phyloP scores from a whole-genome alignment of 192 early-diverging fungal genomes.

The Cetraspora pellucida region DNA sequence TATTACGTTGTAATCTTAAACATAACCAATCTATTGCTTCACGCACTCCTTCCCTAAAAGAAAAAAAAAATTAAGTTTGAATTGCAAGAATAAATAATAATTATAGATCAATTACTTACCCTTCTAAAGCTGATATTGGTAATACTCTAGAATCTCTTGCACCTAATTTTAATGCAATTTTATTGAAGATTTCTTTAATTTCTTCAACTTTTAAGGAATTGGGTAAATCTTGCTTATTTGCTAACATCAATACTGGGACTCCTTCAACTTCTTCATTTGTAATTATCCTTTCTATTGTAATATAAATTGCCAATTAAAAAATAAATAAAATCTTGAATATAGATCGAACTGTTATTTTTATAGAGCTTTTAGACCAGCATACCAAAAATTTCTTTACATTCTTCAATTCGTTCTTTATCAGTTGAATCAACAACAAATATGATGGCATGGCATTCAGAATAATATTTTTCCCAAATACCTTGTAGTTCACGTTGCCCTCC shows the following conservation, averaged over 20 bases:
- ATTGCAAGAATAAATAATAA: neutral
- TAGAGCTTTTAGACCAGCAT: neutral
- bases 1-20: conserved; percentile 80
- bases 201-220: conserved; percentile 72
- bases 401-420: conserved; percentile 78
- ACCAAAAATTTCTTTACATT: conserved; percentile 78
- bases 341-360: neutral
- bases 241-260: conserved; percentile 89
- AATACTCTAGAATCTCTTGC: conserved; percentile 87
- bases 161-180: conserved; percentile 80
- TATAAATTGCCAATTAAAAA: neutral
- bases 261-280: conserved; percentile 74
- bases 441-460: conserved; percentile 88
- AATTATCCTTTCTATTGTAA: conserved; percentile 70
- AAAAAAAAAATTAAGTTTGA: conserved; percentile 2
- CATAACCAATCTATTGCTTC: conserved; percentile 93
- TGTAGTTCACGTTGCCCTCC: conserved; percentile 90
- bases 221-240: conserved; percentile 91
- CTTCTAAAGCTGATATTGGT: conserved; percentile 77
- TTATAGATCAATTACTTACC: conserved; percentile 55
- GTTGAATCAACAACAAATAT: conserved; percentile 92
- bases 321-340: conserved; percentile 9
- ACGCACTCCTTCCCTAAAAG: conserved; percentile 71
- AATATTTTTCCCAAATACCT: conserved; percentile 93
- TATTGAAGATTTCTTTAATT: conserved; percentile 91